phyloP scores from a whole-genome alignment of 352 stramenopile genomes.

The Phytophthora pseudosyringae region DNA sequence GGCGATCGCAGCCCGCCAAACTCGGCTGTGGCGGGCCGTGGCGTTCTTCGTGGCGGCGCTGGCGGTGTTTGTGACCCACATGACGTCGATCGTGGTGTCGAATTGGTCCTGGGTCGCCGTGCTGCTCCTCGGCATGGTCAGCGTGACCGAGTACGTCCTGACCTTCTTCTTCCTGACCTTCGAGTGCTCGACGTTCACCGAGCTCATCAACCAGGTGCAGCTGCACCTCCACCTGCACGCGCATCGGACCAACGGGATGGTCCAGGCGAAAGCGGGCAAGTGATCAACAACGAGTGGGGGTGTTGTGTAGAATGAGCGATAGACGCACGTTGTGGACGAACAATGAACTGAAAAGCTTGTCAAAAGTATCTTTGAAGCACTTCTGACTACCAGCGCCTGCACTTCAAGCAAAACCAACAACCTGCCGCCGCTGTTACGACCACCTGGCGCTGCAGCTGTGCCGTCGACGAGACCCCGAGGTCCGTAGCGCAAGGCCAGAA shows the following conservation, averaged over 20 bases:
- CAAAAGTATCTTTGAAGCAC: slow-evolving; percentile 18
- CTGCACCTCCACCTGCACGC: slow-evolving; percentile 54
- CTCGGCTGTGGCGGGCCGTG: slow-evolving; percentile 45
- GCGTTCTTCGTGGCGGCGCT: slow-evolving; percentile 42
- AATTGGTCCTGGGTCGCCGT: slow-evolving; percentile 44
- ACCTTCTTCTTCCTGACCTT: slow-evolving; percentile 84
- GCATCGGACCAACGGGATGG: slow-evolving; percentile 18
- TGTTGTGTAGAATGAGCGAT: slow-evolving; percentile 29
- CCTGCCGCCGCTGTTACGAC: background rate
- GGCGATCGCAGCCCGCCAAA: slow-evolving; percentile 46
- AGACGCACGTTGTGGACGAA: slow-evolving; percentile 27
- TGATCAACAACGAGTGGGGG: slow-evolving; percentile 1
- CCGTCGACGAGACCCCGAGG: too few relatives aligned
- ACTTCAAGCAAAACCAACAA: background rate
- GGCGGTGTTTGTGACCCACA: slow-evolving; percentile 37
- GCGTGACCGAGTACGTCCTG: slow-evolving; percentile 69
- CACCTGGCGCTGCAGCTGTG: too few relatives aligned
- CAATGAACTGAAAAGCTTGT: slow-evolving; percentile 10
- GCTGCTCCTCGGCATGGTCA: slow-evolving; percentile 44
- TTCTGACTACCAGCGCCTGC: background rate
- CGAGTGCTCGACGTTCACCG: slow-evolving; percentile 83
- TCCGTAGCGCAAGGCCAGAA: background rate
- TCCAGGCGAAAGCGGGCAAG: slow-evolving; percentile 11
- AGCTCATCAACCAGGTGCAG: slow-evolving; percentile 72
- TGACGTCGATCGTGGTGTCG: slow-evolving; percentile 39